Evolutionary conservation across 2,329 filamentous ascomycete species (phyloP).

Genomic region (Bertia moriformis): DNA sequence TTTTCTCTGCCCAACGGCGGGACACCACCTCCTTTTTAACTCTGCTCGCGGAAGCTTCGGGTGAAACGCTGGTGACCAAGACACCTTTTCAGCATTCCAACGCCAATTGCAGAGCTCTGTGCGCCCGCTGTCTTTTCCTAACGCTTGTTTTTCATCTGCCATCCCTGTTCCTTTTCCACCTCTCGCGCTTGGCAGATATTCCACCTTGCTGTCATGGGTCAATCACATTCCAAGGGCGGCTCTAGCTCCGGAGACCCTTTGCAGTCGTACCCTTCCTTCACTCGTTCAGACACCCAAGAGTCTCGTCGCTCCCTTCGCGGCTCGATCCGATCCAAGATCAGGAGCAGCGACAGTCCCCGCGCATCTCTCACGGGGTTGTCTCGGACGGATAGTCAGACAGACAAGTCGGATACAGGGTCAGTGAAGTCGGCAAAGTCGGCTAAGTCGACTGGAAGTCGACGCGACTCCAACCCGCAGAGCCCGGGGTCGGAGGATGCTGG

Average conservation of each 20-base stretch:
- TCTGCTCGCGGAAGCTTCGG: too few species aligned
- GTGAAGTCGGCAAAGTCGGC: slow-evolving; percentile 62
- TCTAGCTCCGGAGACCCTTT: slow-evolving; percentile 32
- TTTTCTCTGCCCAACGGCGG: too few species aligned
- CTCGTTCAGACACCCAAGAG: slow-evolving; percentile 82
- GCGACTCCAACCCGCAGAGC: neutral
- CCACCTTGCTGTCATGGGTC: neutral
- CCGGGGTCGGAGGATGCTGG: neutral
- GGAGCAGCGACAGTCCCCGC: slow-evolving; percentile 67
- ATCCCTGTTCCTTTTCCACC: too few species aligned
- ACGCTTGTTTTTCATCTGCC: too few species aligned
- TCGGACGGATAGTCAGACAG: slow-evolving; percentile 38
- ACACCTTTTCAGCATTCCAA: too few species aligned
- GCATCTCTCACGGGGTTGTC: slow-evolving; percentile 53
- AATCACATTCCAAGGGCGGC: slow-evolving; percentile 1
- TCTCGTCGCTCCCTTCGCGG: slow-evolving; percentile 75
- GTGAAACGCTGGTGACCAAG: too few species aligned
- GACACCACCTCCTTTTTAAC: too few species aligned
- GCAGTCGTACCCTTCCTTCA: slow-evolving; percentile 81
- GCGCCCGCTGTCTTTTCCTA: too few species aligned
- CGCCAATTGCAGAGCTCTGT: too few species aligned
- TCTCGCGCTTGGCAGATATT: slow-evolving; percentile 1
- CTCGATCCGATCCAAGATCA: slow-evolving; percentile 73
- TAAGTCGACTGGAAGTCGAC: slow-evolving; percentile 29
- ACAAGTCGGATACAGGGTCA: slow-evolving; percentile 64